Base-by-base conservation (phyloP, 768 basidiomycete genomes). In the Naganishia antarctica region DNA sequence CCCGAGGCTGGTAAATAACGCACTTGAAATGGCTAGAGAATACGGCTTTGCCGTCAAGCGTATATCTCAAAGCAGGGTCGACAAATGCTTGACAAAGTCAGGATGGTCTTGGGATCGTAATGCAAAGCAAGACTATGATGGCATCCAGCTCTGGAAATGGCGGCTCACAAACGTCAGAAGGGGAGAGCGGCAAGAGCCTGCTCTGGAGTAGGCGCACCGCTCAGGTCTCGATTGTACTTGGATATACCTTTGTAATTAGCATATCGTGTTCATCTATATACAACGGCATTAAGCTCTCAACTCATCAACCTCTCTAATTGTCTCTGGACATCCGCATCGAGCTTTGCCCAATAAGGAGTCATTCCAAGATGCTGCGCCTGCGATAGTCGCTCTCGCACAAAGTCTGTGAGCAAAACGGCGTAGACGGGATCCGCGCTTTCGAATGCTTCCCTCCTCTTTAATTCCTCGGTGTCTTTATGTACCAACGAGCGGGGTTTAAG, bases 141-240 rank as follows among this genome's bases (percentile, higher is more conserved):
- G 82, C 4, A 81, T 91, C 26, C 89, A 92, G 78, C 81, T 93
- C 46, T 91, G 88, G 88, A 86, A 83, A 73, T 76, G 85, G 60
- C 53, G 53, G 4, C 37, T 37, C 32, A 21, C 34, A 23, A 29
- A 15, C 43, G 8, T 18, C n/a, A 9, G 5, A 44, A 12, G 18
- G 43, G 43, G 43, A 5, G n/a, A 44, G 15, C n/a, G n/a, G n/a
- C 15, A 37, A 37, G 34, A 7, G 7, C 15, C 34, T 15, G 15
- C 34, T 37, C 34, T 37, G 15, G 7, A n/a, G n/a, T n/a, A n/a
- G n/a, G n/a, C n/a, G n/a, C n/a, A n/a, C n/a, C n/a, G n/a, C n/a
- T n/a, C n/a, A n/a, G n/a, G n/a, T n/a, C n/a, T n/a, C n/a, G n/a
- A n/a, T n/a, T n/a, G n/a, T n/a, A n/a, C n/a, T n/a, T n/a, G n/a